Base-by-base conservation (phyloP, 495 filamentous ascomycete genomes). In the Aspergillus heteromorphus region DNA sequence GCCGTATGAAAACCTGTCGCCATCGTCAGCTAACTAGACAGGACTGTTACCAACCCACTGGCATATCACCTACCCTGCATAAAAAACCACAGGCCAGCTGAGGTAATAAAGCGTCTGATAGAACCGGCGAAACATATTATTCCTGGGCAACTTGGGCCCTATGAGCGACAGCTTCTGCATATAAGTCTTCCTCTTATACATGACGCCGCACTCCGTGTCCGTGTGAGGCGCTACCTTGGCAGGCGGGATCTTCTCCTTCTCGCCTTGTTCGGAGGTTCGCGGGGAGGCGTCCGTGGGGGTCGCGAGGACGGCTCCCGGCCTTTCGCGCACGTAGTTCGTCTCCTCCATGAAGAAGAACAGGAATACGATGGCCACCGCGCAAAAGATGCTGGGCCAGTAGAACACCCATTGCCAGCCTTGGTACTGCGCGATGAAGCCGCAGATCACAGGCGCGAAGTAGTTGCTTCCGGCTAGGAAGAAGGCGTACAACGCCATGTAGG, bases 271-370 rank as follows among this genome's bases (percentile, higher is more conserved):
- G 0, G 62, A 54, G 29, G 53, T 57, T 3, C 53, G 29, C 3
- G 45, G 20, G 4, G 61, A 58, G 1, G 59, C 43, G 0, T 42
- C 54, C 0, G 60, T 4, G 3, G 53, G 48, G 4, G 58, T 49
- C 31, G 53, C 59, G 17, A 61, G 40, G 7, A 52, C 29, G 5
- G 45, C 60, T 31, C 51, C 49, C 17, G 53, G 40, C 1, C 54
- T 41, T 6, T 64, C 52, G 11, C 78, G 79, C 43, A 75, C 70
- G 57, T 80, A 87, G 62, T 84, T 86, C 1, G 84, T 87, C 63
- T 88, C 84, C 66, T 87, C 85, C 78, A 85, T 82, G 66, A 84
- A 83, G 67, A 86, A 82, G 69, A 85, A 84, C 0, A 85, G 72
- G 55, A 86, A 83, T 5, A 82, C 62, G 45, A 80, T 77, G 1